A percentile compares a stretch with the other conserved stretches of the same genome.
These are phyloP conservation scores for Nyctanthes arbortristis DNA, from an alignment of 257 asterid genomes.

Conservation along the genomic window DNA sequence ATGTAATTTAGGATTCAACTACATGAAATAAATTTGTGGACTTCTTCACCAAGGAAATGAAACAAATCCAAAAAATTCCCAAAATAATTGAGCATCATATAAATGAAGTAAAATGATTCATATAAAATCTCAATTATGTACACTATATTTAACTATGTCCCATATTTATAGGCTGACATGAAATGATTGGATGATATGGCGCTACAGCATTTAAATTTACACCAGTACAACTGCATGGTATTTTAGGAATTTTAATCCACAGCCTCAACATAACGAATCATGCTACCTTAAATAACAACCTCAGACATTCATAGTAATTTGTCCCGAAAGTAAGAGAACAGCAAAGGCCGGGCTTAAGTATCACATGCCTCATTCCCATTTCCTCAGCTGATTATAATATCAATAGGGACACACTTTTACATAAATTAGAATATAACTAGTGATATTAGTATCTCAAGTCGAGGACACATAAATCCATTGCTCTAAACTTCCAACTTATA, in stretches of 20 bases:
- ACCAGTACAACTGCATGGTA: background rate
- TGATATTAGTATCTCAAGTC: too few relatives aligned
- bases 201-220: background rate
- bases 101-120: background rate
- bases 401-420: background rate
- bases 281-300: background rate
- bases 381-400: background rate
- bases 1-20: too few relatives aligned
- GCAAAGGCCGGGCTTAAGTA: background rate
- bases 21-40: too few relatives aligned
- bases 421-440: too few relatives aligned
- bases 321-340: background rate
- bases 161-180: background rate
- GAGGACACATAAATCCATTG: too few relatives aligned
- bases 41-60: background rate
- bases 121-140: background rate
- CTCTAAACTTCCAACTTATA: too few relatives aligned
- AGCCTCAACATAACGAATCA: background rate
- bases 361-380: background rate
- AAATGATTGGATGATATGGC: background rate
- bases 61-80: background rate
- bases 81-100: background rate
- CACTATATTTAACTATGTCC: background rate
- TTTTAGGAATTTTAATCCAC: background rate
- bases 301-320: background rate